These are phyloP conservation scores for Berberis thunbergii DNA, from an alignment of 164 flowering plant genomes.

Conservation along the genomic window DNA sequence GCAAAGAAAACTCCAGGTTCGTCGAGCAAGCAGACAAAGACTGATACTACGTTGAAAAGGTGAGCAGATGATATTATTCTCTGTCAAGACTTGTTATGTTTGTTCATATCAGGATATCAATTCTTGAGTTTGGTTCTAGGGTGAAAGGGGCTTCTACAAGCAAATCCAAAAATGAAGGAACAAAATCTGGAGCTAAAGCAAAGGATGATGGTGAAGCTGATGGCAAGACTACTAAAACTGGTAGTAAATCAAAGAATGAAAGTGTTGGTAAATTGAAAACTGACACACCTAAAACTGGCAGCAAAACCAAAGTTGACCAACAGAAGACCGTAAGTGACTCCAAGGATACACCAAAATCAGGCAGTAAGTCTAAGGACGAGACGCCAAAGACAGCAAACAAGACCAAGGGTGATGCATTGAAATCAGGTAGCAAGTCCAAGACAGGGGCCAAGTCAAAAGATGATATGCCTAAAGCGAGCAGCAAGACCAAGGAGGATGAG, in stretches of 20 bases:
- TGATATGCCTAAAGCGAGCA: too few relatives aligned
- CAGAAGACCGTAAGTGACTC: too few relatives aligned
- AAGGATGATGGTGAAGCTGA: constrained; percentile 12
- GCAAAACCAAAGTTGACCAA: neutral
- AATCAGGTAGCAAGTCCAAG: neutral
- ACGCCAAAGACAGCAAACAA: neutral
- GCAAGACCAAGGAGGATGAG: too few relatives aligned
- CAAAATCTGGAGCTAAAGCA: constrained; percentile 19
- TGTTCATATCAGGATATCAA: neutral
- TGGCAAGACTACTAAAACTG: constrained; percentile 27
- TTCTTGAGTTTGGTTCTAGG: constrained; percentile 15
- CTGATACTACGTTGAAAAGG: constrained; percentile 38
- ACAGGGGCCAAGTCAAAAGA: neutral
- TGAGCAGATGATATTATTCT: constrained; percentile 12
- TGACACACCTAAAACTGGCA: neutral
- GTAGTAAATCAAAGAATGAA: constrained; percentile 5
- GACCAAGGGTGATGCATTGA: constrained; percentile 1
- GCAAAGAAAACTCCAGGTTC: constrained; percentile 26
- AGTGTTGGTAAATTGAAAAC: constrained; percentile 12
- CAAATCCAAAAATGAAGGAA: constrained; percentile 37
- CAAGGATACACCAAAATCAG: neutral
- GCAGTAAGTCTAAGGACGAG: constrained; percentile 9
- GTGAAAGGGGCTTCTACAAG: constrained; percentile 37
- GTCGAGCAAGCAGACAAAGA: constrained; percentile 26
- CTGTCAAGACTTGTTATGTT: neutral